phyloP scores from a whole-genome alignment of 495 filamentous ascomycete genomes.

The Hypoxylon trugodes region DNA sequence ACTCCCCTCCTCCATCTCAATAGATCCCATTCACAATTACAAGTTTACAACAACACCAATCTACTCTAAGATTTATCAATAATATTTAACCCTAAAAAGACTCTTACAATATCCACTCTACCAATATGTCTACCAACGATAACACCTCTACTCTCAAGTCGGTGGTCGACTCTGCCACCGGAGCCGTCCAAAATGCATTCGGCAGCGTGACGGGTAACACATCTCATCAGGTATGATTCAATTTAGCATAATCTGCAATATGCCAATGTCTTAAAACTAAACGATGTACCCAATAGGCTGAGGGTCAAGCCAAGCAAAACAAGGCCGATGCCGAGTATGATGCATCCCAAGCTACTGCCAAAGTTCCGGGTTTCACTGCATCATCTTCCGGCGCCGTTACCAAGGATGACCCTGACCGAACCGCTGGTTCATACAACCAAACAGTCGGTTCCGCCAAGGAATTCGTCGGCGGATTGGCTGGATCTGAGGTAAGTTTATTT shows the following conservation, averaged over 20 bases:
- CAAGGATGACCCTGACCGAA: constrained; percentile 75
- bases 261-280: not conserved
- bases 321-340: constrained; percentile 71
- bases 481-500: constrained; percentile 65
- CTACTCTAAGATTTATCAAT: too few relatives aligned
- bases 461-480: constrained; percentile 75
- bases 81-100: too few relatives aligned
- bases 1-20: not conserved
- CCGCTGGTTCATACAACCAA: constrained; percentile 82
- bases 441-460: constrained; percentile 88
- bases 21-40: not conserved
- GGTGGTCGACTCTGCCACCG: constrained; percentile 80
- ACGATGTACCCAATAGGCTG: constrained; percentile 32
- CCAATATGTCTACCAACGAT: constrained; percentile 68
- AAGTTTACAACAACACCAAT: too few relatives aligned
- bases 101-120: not conserved
- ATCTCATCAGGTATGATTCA: constrained; percentile 66
- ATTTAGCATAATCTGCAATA: not conserved
- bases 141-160: constrained; percentile 83
- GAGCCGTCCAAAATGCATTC: constrained; percentile 73
- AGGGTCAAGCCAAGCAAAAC: constrained; percentile 66
- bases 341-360: constrained; percentile 75
- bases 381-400: constrained; percentile 75
- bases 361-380: constrained; percentile 72
- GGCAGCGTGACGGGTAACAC: constrained; percentile 79